Base-by-base conservation (phyloP, 805 yeast genomes). In the Kazachstania taianensis region DNA sequence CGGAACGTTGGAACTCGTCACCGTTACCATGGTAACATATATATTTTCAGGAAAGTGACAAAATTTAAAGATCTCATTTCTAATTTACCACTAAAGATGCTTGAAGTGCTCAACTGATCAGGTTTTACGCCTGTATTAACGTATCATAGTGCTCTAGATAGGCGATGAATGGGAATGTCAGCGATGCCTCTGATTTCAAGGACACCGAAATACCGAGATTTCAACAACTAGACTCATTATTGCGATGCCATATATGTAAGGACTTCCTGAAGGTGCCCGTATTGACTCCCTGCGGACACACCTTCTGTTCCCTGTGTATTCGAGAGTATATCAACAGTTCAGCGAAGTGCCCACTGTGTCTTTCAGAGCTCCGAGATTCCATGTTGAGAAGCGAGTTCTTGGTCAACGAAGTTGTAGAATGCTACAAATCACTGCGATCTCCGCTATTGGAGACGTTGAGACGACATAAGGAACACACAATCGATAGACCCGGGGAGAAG, bases 171-270 rank as follows among this genome's bases (percentile, higher is more conserved):
- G 43, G 31, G 18, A 20, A 29, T 14, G 40, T 47, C 14, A 64
- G 79, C 1, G 94, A 84, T 54, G 78, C 94, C 0, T 62, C 78
- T 8, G 95, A 85, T 52, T 85, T 89, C 78, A 38, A 53, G 4
- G 33, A 41, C 2, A 72, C 86, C 1, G 46, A 49, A 13, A 49
- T 78, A 5, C 86, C 94, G 3, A 59, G 55, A 13, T 54, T 84
- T 3, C 47, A 66, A 2, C 76, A 70, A 34, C 59, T 87, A 2
- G 96, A 87, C 43, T 66, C 84, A 2, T 62, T 78, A 18, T 63
- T 85, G 34, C 54, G 94, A 50, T 87, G 97, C 53, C 86, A 81
- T 47, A 81, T 87, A 7, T 87, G 97, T 57, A 83, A 86, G 49
- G 96, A 85, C 41, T 73, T 80, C 43, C 65, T 82, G 37, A 69